phyloP scores from a whole-genome alignment of 2,329 filamentous ascomycete genomes.

The Moelleriella libera region DNA sequence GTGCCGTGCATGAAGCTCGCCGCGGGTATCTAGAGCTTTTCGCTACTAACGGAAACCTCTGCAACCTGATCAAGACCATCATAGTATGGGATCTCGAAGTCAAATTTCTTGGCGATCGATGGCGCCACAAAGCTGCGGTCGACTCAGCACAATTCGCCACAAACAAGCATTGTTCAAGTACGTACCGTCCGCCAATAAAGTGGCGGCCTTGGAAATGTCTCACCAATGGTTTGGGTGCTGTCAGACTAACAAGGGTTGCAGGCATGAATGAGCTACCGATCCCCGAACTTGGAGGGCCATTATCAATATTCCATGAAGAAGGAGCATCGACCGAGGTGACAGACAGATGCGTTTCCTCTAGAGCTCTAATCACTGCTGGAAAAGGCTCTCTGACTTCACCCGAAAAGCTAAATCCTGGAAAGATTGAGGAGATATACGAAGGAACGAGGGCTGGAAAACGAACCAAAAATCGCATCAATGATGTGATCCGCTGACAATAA shows the following conservation, averaged over 20 bases:
- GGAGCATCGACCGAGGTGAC: constrained; percentile 87
- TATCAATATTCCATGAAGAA: constrained; percentile 87
- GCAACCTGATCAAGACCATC: constrained; percentile 79
- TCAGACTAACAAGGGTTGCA: constrained; percentile 68
- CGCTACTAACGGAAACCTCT: constrained; percentile 44
- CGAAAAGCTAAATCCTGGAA: constrained; percentile 75
- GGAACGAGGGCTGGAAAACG: constrained; percentile 7
- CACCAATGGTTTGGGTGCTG: constrained; percentile 82
- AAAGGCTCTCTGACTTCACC: constrained; percentile 92
- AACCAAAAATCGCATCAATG: constrained; percentile 86
- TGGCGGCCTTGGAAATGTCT: constrained; percentile 76
- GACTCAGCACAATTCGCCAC: constrained; percentile 6
- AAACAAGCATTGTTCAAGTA: constrained; percentile 6
- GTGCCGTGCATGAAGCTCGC: not conserved
- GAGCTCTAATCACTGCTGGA: constrained; percentile 59
- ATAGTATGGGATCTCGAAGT: constrained; percentile 70
- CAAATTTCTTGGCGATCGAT: constrained; percentile 71
- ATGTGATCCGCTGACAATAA: constrained; percentile 62
- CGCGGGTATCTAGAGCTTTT: constrained; percentile 32
- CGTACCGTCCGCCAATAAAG: constrained; percentile 74
- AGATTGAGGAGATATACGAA: not conserved
- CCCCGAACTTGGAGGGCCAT: constrained; percentile 64
- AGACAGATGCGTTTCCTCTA: constrained; percentile 59
- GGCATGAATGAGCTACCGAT: constrained; percentile 73
- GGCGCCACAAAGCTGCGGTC: constrained; percentile 58